phyloP scores from a whole-genome alignment of 192 early-diverging fungal genomes.

The Backusella psychrophila region DNA sequence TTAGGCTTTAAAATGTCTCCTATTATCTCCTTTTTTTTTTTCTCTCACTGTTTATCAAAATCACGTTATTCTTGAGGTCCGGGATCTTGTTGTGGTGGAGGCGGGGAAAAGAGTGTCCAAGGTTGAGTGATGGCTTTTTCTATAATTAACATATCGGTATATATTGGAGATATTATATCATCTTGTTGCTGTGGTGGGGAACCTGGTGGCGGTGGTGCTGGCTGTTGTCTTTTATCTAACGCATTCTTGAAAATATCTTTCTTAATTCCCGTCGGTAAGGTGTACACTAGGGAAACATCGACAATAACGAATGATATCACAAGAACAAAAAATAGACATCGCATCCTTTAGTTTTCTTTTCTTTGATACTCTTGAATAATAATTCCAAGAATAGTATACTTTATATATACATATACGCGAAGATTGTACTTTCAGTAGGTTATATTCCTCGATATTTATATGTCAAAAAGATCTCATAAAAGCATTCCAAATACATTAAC shows the following conservation, averaged over 20 bases:
- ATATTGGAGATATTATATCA: not conserved
- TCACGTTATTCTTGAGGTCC: not conserved
- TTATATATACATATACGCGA: too few species aligned
- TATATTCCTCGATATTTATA: too few species aligned
- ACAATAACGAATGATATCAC: not conserved
- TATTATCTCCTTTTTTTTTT: not conserved
- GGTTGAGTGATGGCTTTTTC: not conserved
- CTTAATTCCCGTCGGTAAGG: not conserved
- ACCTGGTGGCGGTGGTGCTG: not conserved
- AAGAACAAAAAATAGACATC: not conserved
- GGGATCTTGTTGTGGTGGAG: not conserved
- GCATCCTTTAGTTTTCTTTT: not conserved
- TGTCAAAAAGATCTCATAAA: too few species aligned
- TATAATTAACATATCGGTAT: not conserved
- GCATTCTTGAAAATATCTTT: not conserved
- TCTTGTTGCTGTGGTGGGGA: not conserved
- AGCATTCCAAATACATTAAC: too few species aligned
- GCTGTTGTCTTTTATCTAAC: not conserved
- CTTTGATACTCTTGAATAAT: not conserved
- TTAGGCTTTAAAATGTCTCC: not conserved
- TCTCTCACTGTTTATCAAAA: not conserved
- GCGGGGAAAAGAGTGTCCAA: not conserved
- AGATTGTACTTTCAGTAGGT: too few species aligned
- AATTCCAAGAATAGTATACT: too few species aligned
- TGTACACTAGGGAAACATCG: not conserved